A percentile compares a stretch with the other conserved stretches of the same genome.
These are phyloP conservation scores for Xerocomus minutiporus DNA, from an alignment of 1,284 basidiomycete genomes.

Conservation along the genomic window DNA sequence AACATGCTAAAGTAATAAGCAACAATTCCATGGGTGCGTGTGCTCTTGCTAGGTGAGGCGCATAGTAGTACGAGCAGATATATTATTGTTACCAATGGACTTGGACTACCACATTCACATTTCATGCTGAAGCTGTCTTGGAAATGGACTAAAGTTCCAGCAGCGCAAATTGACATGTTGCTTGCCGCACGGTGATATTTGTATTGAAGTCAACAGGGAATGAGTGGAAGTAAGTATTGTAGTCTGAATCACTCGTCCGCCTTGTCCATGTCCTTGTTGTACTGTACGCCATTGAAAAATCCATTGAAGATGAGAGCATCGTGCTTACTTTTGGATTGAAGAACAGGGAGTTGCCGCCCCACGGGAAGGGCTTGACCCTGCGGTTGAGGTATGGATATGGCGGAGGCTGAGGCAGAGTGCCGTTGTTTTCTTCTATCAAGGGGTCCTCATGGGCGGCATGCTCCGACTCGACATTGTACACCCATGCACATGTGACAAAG, in stretches of 20 bases:
- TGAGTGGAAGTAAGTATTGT: not conserved
- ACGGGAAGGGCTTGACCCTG: constrained; percentile 73
- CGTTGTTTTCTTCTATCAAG: constrained; percentile 70
- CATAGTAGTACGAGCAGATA: not conserved
- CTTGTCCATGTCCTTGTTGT: constrained; percentile 60
- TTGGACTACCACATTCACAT: not conserved
- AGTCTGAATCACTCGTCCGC: constrained; percentile 31
- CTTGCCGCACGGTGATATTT: not conserved
- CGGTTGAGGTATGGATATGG: constrained; percentile 75
- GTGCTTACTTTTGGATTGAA: constrained; percentile 66
- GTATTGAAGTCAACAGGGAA: not conserved
- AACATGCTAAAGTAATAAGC: constrained; percentile 25
- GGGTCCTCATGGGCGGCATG: constrained; percentile 71
- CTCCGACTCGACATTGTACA: constrained; percentile 71
- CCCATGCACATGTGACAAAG: constrained; percentile 61
- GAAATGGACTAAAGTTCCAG: not conserved
- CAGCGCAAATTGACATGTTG: not conserved
- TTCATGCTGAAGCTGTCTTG: not conserved
- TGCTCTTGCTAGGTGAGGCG: not conserved
- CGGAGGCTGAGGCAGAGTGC: constrained; percentile 66
- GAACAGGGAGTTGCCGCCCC: constrained; percentile 79
- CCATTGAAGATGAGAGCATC: not conserved
- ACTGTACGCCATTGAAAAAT: constrained; percentile 9
- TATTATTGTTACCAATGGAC: constrained; percentile 2
- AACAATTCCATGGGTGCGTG: not conserved